Conservation (phyloP, 2,329 filamentous ascomycete species). For the Acarospora socialis region DNA sequence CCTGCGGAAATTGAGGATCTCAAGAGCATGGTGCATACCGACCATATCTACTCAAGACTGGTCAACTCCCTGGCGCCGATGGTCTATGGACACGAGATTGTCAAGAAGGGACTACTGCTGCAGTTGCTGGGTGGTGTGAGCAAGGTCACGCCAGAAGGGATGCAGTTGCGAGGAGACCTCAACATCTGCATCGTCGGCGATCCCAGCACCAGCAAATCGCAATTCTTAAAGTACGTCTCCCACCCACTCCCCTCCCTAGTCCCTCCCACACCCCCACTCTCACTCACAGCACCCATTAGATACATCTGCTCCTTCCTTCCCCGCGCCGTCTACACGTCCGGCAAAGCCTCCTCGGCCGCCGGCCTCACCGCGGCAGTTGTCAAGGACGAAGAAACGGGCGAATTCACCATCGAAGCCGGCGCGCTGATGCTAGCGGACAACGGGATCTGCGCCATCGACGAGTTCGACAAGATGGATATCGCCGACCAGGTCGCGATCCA, state of each 20-base stretch:
- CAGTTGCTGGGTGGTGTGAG: slow-evolving; percentile 93
- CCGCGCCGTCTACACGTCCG: slow-evolving; percentile 90
- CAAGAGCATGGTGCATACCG: slow-evolving; percentile 82
- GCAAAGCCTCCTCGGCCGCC: slow-evolving; percentile 91
- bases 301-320: slow-evolving; percentile 97
- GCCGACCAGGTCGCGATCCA: slow-evolving; percentile 95
- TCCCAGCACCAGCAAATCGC: slow-evolving; percentile 91
- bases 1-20: slow-evolving; percentile 81
- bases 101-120: slow-evolving; percentile 90
- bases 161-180: slow-evolving; percentile 91
- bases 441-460: slow-evolving; percentile 94
- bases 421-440: slow-evolving; percentile 95
- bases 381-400: slow-evolving; percentile 95
- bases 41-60: slow-evolving; percentile 84
- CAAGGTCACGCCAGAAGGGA: slow-evolving; percentile 83
- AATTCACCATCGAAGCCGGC: slow-evolving; percentile 97
- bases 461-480: slow-evolving; percentile 99
- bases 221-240: slow-evolving; percentile 63
- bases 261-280: neutral
- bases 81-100: slow-evolving; percentile 92
- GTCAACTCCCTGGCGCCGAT: slow-evolving; percentile 92
- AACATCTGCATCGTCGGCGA: slow-evolving; percentile 98
- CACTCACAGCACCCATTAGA: slow-evolving; percentile 20
- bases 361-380: slow-evolving; percentile 95
- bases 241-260: slow-evolving; percentile 2